Base-by-base conservation (phyloP, 2,329 filamentous ascomycete genomes). In the Hypoxylon sp. region DNA sequence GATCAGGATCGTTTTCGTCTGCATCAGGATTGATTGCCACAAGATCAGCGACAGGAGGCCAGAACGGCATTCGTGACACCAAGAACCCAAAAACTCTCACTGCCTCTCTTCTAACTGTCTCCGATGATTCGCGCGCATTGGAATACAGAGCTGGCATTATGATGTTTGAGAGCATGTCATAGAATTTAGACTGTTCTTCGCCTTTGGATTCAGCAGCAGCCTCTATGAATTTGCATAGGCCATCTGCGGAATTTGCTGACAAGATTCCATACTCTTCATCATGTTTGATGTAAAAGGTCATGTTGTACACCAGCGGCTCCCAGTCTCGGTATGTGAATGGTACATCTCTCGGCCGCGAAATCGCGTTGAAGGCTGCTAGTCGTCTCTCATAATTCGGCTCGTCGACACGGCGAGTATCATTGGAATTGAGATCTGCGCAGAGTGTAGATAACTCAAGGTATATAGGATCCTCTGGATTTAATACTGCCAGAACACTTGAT, bases 201-300 rank as follows among this genome's bases (percentile, higher is more conserved):
- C 76, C 75, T 19, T 81, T 76, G 22, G 81, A 82, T n/a, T 81
- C 75, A 2, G 86, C 82, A 2, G 86, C 85, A 52, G 87, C 85
- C 72, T 93, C 87, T 35, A 97, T 86, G 75, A 98, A 96, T 56
- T 90, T 87, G 74, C 92, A 92, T 42, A 99, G 82, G 5, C 89
- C 88, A 75, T 94, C 91, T 0, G 94, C 92, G 5, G 96, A 93
- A 78, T 95, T 98, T 1, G 87, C 86, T 0, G 88, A 86, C 13
- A 97, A 83, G 53, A 98, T 92, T 50, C 93, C 92, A 70, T 97
- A 91, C 78, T 99, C 96, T 69, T 97, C 94, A 61, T 94, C 91
- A 70, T 95, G 89, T 71, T 90, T 91, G 71, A 98, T 91, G 76
- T 92, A 96, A 80, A 91, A 98, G 1, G 97, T 85, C 83, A 97